Evolutionary conservation across 805 yeast genomes (phyloP).

Genomic region (Wickerhamiella bombiphila): DNA sequence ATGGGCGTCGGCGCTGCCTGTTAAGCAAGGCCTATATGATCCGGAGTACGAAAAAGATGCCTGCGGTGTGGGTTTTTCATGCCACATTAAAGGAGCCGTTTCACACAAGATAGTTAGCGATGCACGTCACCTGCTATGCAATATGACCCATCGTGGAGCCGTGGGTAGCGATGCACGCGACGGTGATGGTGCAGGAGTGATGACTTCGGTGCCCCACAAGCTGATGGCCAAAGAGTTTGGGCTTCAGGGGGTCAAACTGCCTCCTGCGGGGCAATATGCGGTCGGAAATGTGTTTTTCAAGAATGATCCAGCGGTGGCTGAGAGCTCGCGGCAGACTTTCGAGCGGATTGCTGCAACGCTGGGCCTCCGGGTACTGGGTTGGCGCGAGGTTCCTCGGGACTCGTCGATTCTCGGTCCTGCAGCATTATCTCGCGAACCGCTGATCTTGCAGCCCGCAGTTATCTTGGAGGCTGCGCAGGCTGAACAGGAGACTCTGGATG

Average conservation of each 20-base stretch:
- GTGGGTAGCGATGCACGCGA: constrained; percentile 90
- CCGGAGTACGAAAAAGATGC: constrained; percentile 93
- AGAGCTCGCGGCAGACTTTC: constrained; percentile 58
- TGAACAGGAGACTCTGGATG: constrained; percentile 23
- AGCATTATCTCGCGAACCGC: constrained; percentile 83
- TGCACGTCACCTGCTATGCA: constrained; percentile 71
- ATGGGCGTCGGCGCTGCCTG: constrained; percentile 86
- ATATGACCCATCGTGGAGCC: constrained; percentile 98
- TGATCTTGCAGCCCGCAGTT: constrained; percentile 83
- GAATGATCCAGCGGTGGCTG: constrained; percentile 56
- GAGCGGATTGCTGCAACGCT: constrained; percentile 64
- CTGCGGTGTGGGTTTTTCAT: constrained; percentile 97
- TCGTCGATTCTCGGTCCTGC: constrained; percentile 92
- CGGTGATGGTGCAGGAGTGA: constrained; percentile 98
- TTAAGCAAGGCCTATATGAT: constrained; percentile 77
- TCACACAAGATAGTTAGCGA: constrained; percentile 91
- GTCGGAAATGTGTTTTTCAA: constrained; percentile 91
- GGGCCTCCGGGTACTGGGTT: constrained; percentile 73
- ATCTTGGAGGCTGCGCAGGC: constrained; percentile 44
- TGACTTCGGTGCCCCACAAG: constrained; percentile 81
- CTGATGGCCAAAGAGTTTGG: constrained; percentile 77
- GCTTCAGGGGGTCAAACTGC: constrained; percentile 51
- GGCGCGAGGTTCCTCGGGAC: constrained; percentile 93
- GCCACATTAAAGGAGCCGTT: constrained; percentile 75
- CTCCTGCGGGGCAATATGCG: constrained; percentile 77